phyloP scores from a whole-genome alignment of 1,284 basidiomycete genomes.

The Albatrellus sp. region DNA sequence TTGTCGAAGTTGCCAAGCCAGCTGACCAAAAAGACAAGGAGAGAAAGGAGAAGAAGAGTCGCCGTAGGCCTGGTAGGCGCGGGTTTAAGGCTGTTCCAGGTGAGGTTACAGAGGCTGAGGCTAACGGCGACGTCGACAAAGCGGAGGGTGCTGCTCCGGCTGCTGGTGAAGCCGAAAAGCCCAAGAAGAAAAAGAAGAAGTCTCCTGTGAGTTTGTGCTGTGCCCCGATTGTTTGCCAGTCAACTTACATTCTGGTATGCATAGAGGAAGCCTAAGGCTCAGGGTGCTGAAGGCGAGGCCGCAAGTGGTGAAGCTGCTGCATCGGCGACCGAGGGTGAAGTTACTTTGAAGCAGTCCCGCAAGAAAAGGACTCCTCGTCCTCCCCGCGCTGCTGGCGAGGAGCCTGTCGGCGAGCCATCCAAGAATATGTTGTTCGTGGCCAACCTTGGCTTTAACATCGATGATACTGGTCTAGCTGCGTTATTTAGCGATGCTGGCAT shows the following conservation, averaged over 20 bases:
- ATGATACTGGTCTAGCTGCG: conserved; percentile 63
- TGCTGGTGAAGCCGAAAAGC: conserved; percentile 48
- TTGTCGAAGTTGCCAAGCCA: conserved; percentile 85
- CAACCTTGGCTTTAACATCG: conserved; percentile 87
- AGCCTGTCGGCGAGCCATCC: conserved; percentile 68
- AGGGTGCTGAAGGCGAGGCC: conserved; percentile 20
- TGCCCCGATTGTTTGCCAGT: not conserved
- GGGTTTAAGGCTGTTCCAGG: conserved; percentile 74
- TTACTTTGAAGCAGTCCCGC: conserved; percentile 35
- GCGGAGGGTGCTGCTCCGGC: conserved; percentile 34
- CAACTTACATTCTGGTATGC: conserved; percentile 10
- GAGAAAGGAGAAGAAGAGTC: conserved; percentile 61
- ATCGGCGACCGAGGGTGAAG: conserved; percentile 18
- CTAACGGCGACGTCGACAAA: conserved; percentile 53
- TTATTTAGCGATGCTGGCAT: conserved; percentile 80
- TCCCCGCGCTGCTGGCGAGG: conserved; percentile 58
- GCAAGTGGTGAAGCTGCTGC: conserved; percentile 23
- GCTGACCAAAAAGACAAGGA: conserved; percentile 64
- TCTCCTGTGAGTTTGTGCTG: conserved; percentile 32
- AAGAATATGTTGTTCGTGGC: conserved; percentile 87
- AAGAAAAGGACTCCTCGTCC: conserved; percentile 48
- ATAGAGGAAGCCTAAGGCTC: conserved; percentile 30
- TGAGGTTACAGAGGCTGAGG: conserved; percentile 77
- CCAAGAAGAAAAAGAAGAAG: conserved; percentile 78
- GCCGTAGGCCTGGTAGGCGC: conserved; percentile 60